Conservation (phyloP, 257 asterid species). For the Primulina eburnea region DNA sequence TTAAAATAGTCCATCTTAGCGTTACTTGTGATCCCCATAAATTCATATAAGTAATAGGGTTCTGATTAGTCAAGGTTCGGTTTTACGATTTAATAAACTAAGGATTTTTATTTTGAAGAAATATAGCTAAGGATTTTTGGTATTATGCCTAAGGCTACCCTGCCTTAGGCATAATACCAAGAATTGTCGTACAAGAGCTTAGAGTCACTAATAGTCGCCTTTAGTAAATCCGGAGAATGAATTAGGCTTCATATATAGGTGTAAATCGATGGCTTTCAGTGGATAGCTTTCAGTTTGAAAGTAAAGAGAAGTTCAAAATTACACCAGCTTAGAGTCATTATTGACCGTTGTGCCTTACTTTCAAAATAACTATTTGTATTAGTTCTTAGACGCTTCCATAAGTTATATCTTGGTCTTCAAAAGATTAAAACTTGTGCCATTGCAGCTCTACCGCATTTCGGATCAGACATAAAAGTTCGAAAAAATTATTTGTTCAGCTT, state of each 20-base stretch:
- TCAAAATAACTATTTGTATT: background rate
- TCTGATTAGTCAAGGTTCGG: background rate
- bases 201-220: background rate
- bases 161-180: no score
- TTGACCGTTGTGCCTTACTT: background rate
- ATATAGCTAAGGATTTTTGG: background rate
- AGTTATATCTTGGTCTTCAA: background rate
- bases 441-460: background rate
- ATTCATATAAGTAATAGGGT: background rate
- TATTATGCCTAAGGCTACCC: background rate
- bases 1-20: background rate
- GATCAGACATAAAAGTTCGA: background rate
- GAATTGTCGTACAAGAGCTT: background rate
- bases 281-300: background rate
- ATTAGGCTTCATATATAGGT: background rate
- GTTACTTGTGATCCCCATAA: background rate
- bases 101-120: no score
- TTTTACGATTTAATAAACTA: no score
- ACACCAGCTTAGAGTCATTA: background rate
- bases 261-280: background rate
- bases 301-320: background rate
- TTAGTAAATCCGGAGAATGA: background rate
- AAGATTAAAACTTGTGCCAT: background rate
- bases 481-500: background rate
- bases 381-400: background rate